Conservation (phyloP, 768 basidiomycete genomes). For the Mycena filopes region DNA sequence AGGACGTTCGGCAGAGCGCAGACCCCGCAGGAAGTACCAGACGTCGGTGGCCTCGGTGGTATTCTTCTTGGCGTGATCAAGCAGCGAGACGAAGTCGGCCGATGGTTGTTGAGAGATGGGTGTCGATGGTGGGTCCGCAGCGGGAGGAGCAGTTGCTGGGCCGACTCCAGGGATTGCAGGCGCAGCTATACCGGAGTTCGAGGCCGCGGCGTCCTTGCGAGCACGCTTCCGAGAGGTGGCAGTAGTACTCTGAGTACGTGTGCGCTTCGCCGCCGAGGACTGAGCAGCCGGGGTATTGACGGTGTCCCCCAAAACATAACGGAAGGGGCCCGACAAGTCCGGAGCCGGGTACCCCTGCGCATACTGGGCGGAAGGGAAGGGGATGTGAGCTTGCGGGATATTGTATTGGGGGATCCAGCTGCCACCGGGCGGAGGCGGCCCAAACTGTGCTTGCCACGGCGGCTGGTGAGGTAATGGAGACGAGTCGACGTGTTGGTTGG, state of each 20-base stretch:
- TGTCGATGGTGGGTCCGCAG: no score
- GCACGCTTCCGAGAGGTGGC: not conserved
- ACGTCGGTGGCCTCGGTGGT: constrained; percentile 1
- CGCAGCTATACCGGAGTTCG: not conserved
- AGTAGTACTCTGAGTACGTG: not conserved
- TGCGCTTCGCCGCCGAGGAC: not conserved
- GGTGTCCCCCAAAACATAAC: not conserved
- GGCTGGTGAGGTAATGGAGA: not conserved
- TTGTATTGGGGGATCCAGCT: not conserved
- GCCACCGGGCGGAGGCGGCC: not conserved
- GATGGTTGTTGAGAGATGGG: not conserved
- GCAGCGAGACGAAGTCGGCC: not conserved
- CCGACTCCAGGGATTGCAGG: constrained; percentile 6
- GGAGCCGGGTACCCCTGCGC: not conserved
- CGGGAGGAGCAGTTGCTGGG: not conserved
- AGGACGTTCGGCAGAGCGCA: not conserved
- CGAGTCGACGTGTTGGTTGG: not conserved
- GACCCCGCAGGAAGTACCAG: constrained; percentile 4
- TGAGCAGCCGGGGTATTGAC: not conserved
- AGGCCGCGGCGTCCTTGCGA: not conserved
- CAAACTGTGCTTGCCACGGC: not conserved
- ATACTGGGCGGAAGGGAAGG: not conserved
- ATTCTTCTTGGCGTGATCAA: constrained; percentile 2
- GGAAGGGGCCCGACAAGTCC: not conserved
- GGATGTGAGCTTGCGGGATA: constrained; percentile 3